Conservation (phyloP, 1,284 basidiomycete species). For the Termitomyces sp. region DNA sequence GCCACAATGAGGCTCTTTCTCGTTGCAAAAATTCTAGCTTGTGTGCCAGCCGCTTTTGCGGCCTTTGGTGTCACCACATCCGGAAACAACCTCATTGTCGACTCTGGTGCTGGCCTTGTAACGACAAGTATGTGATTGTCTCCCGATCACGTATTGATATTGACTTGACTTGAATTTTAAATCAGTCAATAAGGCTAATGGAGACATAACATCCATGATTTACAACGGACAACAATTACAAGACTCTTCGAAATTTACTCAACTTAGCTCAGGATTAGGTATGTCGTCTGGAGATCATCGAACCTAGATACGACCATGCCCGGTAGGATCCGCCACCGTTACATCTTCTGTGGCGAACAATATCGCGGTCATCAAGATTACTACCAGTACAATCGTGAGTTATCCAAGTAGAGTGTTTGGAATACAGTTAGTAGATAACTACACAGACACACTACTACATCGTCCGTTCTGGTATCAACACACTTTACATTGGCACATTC, state of each 20-base stretch:
- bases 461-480: constrained; percentile 37
- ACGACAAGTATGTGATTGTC: constrained; percentile 34
- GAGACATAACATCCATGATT: constrained; percentile 41
- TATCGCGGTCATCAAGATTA: constrained; percentile 36
- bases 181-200: constrained; percentile 37
- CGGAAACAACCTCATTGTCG: constrained; percentile 37
- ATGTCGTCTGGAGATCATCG: constrained; percentile 1
- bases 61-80: constrained; percentile 42
- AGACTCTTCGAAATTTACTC: constrained; percentile 40
- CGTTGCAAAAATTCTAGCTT: constrained; percentile 17
- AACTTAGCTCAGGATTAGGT: constrained; percentile 44
- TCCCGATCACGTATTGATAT: neutral
- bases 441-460: constrained; percentile 40
- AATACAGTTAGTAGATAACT: neutral
- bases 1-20: constrained; percentile 22
- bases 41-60: constrained; percentile 31
- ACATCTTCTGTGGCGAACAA: constrained; percentile 35
- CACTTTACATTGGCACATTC: constrained; percentile 40
- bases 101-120: constrained; percentile 41
- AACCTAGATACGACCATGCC: neutral
- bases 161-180: neutral
- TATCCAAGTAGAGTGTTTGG: neutral
- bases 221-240: constrained; percentile 44
- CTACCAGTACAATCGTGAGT: constrained; percentile 38
- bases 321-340: constrained; percentile 37